Conservation (phyloP, 495 filamentous ascomycete species). For the Penicillium crystallinum region DNA sequence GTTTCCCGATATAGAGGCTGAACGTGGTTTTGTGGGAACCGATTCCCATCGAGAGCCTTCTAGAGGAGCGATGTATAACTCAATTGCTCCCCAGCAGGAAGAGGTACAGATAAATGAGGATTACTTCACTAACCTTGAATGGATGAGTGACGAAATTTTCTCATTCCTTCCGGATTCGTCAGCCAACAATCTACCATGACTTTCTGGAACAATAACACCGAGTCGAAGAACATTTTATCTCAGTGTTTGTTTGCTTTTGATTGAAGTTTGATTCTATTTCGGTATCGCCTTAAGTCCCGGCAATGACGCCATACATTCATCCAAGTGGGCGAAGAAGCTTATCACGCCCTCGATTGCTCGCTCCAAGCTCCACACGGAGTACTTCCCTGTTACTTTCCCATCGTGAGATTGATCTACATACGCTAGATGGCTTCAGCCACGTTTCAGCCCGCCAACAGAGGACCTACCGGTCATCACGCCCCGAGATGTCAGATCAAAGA, state of each 20-base stretch:
- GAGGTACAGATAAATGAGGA: conserved; percentile 32
- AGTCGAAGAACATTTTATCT: neutral
- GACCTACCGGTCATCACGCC: neutral
- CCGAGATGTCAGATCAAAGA: neutral
- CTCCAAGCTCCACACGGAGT: too few species aligned
- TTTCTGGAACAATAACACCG: neutral
- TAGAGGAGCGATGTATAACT: neutral
- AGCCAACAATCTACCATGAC: conserved; percentile 14
- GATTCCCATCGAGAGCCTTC: conserved; percentile 14
- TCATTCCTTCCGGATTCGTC: conserved; percentile 19
- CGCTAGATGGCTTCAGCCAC: neutral
- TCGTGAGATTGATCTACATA: neutral
- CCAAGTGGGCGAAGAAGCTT: too few species aligned
- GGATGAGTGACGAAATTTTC: conserved; percentile 34
- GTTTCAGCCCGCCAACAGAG: neutral
- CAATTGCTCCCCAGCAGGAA: conserved; percentile 12
- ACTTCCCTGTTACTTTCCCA: too few species aligned
- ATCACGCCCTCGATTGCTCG: too few species aligned
- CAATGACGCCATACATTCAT: too few species aligned
- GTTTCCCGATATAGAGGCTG: neutral
- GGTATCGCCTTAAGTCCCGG: too few species aligned
- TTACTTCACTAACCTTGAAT: conserved; percentile 36
- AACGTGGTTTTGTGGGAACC: conserved; percentile 6
- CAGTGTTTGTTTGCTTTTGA: neutral
- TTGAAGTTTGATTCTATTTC: neutral